Percentiles rank a stretch among this genome's conserved stretches.
Evolutionary conservation across 2,329 filamentous ascomycete species (phyloP).

Genomic region (Colletotrichum viniferum): DNA sequence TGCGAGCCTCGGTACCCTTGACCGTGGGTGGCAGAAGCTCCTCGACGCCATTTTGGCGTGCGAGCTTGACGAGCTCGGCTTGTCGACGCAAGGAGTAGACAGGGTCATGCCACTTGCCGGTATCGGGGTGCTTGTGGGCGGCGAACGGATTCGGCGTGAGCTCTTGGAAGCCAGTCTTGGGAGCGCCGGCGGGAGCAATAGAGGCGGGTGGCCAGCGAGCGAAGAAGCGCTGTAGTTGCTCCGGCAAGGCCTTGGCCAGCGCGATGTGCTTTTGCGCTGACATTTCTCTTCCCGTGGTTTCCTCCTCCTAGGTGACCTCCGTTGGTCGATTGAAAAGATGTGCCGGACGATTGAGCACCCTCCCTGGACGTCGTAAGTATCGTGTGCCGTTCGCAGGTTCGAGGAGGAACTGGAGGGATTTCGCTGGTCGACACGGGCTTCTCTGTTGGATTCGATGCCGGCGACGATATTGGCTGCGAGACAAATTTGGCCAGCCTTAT

Average conservation of each 20-base stretch:
- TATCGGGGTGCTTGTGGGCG: slow-evolving; percentile 76
- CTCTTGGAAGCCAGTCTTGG: slow-evolving; percentile 57
- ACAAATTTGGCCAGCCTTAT: slow-evolving; percentile 20
- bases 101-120: slow-evolving; percentile 83
- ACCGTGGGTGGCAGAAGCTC: slow-evolving; percentile 77
- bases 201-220: slow-evolving; percentile 81
- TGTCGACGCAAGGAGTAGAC: slow-evolving; percentile 84
- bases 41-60: slow-evolving; percentile 77
- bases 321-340: neutral
- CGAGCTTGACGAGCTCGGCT: slow-evolving; percentile 88
- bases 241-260: slow-evolving; percentile 75
- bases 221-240: slow-evolving; percentile 84
- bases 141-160: slow-evolving; percentile 79
- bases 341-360: neutral
- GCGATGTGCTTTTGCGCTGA: slow-evolving; percentile 44
- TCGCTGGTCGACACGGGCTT: neutral
- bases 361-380: neutral
- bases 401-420: neutral
- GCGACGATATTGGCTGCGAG: neutral
- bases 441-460: neutral
- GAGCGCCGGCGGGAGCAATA: slow-evolving; percentile 53
- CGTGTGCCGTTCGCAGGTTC: neutral
- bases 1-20: slow-evolving; percentile 76
- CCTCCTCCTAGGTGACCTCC: neutral
- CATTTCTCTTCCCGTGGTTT: neutral